Evolutionary conservation across 225 moss, liverwort and hornwort genomes (phyloP).

Genomic region (Physcomitrellopsis africana): DNA sequence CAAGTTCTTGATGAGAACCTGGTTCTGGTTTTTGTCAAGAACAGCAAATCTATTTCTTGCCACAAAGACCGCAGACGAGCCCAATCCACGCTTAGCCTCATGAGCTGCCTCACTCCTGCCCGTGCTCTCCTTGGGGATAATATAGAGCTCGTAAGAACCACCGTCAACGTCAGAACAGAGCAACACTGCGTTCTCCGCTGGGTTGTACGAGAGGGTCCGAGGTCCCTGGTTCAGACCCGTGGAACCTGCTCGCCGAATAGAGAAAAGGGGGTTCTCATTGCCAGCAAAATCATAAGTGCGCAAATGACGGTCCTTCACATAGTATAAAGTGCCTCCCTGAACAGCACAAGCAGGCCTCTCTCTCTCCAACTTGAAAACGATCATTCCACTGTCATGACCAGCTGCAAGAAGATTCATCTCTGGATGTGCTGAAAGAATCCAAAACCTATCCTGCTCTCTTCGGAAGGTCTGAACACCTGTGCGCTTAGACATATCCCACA

Average conservation of each 20-base stretch:
- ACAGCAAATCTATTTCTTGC: conserved; percentile 96
- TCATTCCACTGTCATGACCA: conserved; percentile 99
- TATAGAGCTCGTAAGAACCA: conserved; percentile 92
- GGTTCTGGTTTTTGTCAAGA: conserved; percentile 90
- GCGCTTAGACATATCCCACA: conserved; percentile 98
- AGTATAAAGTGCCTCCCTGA: conserved; percentile 90
- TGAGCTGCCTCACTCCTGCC: conserved; percentile 86
- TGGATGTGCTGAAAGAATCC: conserved; percentile 96
- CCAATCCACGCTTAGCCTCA: conserved; percentile 89
- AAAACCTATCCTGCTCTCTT: conserved; percentile 94
- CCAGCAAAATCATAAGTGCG: conserved; percentile 93
- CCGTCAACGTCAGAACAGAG: conserved; percentile 96
- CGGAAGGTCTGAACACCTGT: conserved; percentile 98
- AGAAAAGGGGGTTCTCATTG: conserved; percentile 87
- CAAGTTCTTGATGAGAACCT: conserved; percentile 92
- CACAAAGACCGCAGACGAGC: conserved; percentile 93
- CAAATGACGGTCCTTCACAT: conserved; percentile 93
- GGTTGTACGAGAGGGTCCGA: conserved; percentile 93
- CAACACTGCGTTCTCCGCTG: conserved; percentile 92
- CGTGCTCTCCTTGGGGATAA: conserved; percentile 87
- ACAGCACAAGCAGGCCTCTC: conserved; percentile 98
- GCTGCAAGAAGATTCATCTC: conserved; percentile 99
- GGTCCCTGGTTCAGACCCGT: conserved; percentile 96
- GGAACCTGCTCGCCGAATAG: conserved; percentile 84
- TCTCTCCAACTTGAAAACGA: conserved; percentile 99